Percentiles rank a stretch among this genome's conserved stretches.
These are phyloP conservation scores for Ligustrum vulgare DNA, from an alignment of 257 asterid genomes.

Conservation along the genomic window DNA sequence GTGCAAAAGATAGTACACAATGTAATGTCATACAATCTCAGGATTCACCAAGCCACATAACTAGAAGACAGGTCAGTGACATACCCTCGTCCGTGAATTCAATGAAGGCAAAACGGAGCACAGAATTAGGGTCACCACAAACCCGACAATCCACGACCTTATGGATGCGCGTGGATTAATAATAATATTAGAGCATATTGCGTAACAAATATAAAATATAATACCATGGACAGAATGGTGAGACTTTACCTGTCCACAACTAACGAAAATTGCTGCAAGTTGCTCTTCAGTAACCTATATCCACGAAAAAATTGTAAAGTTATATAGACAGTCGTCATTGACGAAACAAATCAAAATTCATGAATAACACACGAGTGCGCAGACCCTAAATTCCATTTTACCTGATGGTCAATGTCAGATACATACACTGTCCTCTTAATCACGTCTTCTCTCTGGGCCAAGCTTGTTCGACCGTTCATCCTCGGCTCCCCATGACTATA, in stretches of 20 bases:
- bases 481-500: constrained; percentile 51
- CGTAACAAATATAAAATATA: not conserved
- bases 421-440: constrained; percentile 76
- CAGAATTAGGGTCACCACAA: constrained; percentile 84
- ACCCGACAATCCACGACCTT: constrained; percentile 84
- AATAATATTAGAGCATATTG: constrained; percentile 6
- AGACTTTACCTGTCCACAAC: constrained; percentile 61
- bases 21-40: constrained; percentile 12
- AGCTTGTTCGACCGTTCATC: constrained; percentile 59
- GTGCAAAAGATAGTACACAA: constrained; percentile 3
- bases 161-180: constrained; percentile 17
- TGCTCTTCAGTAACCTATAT: constrained; percentile 73
- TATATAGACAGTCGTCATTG: not conserved
- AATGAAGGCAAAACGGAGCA: constrained; percentile 69
- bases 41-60: constrained; percentile 9
- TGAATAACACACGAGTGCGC: not conserved
- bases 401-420: constrained; percentile 83
- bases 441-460: constrained; percentile 75
- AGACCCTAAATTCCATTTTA: constrained; percentile 17
- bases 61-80: constrained; percentile 13
- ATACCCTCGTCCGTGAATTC: constrained; percentile 76
- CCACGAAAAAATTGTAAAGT: constrained; percentile 17
- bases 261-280: constrained; percentile 63
- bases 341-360: not conserved
- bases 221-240: not conserved